Base-by-base conservation (phyloP, 805 yeast species). In the Teunomyces stri region DNA sequence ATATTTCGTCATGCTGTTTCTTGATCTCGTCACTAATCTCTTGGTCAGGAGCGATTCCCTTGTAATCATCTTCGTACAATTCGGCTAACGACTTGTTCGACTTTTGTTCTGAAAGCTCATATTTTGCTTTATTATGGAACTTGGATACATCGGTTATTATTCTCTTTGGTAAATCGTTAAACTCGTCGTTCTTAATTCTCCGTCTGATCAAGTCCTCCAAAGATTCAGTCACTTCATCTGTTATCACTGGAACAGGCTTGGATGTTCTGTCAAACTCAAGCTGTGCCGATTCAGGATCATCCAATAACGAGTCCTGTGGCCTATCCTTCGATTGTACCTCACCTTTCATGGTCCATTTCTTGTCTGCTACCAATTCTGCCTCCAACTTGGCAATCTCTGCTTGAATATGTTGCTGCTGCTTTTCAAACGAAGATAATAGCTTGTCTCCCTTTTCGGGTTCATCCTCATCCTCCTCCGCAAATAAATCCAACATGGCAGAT, bases 221-320 rank as follows among this genome's bases (percentile, higher is more conserved):
- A 1, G 87, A 72, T 56, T 88, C 95, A 0, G 98, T 89, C 9
- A 86, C 79, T 53, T 91, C 96, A 56, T 82, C 82, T 0, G 99
- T 94, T 47, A 91, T 88, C 5, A 91, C 90, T 0, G 99, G 99
- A 4, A 90, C 97, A 0, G 99, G 97, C 59, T 92, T 92, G 6
- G 97, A 83, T 5, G 90, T 88, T 59, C 98, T 80, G 58, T 92
- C 99, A 60, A 92, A 94, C 55, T 90, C 95, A 45, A 92, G 70
- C 36, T 79, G 89, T 15, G 62, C 58, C 4, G 68, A 56, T 46
- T 66, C 75, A 2, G 66, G 60, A 57, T 87, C 96, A 37, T 84
- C 85, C 48, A 94, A 66, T 34, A 94, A 72, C 1, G 97, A 85
- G 69, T 94, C 97, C 38, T 75, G 73, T 6, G 96, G 96, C 61